A percentile compares a stretch with the other conserved stretches of the same genome.
phyloP scores from a whole-genome alignment of 352 stramenopile genomes.

The Phytophthora macrochlamydospora region DNA sequence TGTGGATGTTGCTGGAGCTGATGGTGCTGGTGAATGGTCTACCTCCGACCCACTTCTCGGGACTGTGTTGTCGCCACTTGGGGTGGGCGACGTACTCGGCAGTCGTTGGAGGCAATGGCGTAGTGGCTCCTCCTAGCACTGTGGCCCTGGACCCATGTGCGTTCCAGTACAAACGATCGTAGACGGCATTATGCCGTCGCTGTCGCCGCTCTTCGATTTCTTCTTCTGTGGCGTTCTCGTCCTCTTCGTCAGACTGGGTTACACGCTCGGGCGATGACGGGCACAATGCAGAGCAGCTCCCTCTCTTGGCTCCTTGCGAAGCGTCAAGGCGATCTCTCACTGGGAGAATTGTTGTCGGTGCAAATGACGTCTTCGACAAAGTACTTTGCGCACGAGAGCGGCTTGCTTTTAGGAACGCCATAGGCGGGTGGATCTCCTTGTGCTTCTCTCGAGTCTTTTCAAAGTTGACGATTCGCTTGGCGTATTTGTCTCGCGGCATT shows the following conservation, averaged over 20 bases:
- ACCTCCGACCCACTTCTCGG: slow-evolving; percentile 53
- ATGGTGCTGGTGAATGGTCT: slow-evolving; percentile 60
- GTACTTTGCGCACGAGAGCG: slow-evolving; percentile 61
- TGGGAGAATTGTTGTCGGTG: slow-evolving; percentile 18
- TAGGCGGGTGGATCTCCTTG: slow-evolving; percentile 74
- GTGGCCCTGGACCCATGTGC: slow-evolving; percentile 23
- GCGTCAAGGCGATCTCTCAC: slow-evolving; percentile 8
- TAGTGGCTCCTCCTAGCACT: slow-evolving; percentile 22
- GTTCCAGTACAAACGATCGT: slow-evolving; percentile 36
- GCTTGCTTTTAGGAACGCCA: slow-evolving; percentile 62
- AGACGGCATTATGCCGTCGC: slow-evolving; percentile 27
- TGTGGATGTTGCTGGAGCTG: slow-evolving; percentile 48
- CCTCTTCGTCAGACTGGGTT: slow-evolving; percentile 23
- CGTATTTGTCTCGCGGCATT: slow-evolving; percentile 48
- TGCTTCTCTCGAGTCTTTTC: slow-evolving; percentile 62
- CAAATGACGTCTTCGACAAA: slow-evolving; percentile 59
- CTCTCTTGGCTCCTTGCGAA: slow-evolving; percentile 14
- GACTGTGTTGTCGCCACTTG: slow-evolving; percentile 57
- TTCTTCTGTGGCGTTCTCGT: slow-evolving; percentile 8
- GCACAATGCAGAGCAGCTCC: slow-evolving; percentile 31
- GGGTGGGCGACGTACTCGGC: slow-evolving; percentile 63
- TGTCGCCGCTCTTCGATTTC: slow-evolving; percentile 15
- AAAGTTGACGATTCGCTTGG: slow-evolving; percentile 52
- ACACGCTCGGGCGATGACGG: slow-evolving; percentile 28
- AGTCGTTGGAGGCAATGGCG: slow-evolving; percentile 38